Percentiles rank a stretch among this genome's conserved stretches.
Conservation (phyloP, 192 early-diverging fungal genomes). For the Gaertneriomyces semiglobifer region DNA sequence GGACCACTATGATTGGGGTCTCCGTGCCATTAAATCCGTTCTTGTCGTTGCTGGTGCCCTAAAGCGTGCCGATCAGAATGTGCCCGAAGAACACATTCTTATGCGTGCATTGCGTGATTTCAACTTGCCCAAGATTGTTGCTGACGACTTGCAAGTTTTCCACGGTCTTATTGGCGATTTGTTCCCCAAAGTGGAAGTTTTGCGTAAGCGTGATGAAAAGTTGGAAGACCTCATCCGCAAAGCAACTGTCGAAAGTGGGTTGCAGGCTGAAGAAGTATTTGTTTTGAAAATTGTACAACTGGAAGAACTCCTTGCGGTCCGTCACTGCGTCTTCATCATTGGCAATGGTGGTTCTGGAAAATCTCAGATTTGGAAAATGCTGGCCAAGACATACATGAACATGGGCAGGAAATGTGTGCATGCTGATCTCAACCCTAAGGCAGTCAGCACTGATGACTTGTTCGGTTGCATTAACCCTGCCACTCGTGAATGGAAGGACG, state of each 20-base stretch:
- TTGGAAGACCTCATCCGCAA: slow-evolving; percentile 63
- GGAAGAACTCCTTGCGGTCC: slow-evolving; percentile 61
- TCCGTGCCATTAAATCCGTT: slow-evolving; percentile 65
- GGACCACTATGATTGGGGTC: slow-evolving; percentile 70
- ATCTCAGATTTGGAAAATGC: slow-evolving; percentile 66
- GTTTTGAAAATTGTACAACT: slow-evolving; percentile 62
- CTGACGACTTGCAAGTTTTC: slow-evolving; percentile 65
- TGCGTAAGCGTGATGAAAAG: slow-evolving; percentile 56
- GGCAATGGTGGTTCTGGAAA: slow-evolving; percentile 65
- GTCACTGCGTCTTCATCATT: slow-evolving; percentile 69
- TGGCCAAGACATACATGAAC: slow-evolving; percentile 56
- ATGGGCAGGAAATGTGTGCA: slow-evolving; percentile 58
- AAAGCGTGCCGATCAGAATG: slow-evolving; percentile 57
- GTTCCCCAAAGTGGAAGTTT: slow-evolving; percentile 62
- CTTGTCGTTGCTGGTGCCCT: slow-evolving; percentile 62
- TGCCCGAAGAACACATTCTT: slow-evolving; percentile 63
- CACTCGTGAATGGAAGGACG: slow-evolving; percentile 68
- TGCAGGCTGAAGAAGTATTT: slow-evolving; percentile 66
- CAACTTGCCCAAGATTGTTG: slow-evolving; percentile 65
- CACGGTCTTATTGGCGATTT: slow-evolving; percentile 63
- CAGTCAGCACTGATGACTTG: slow-evolving; percentile 64
- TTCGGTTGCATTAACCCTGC: slow-evolving; percentile 65
- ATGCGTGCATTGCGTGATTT: slow-evolving; percentile 68
- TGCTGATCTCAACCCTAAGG: slow-evolving; percentile 61
- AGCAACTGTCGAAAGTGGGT: slow-evolving; percentile 56